Evolutionary conservation across 257 asterid genomes (phyloP), one percentile per base, ranked within the genome.

Genomic region (Salvia miltiorrhiza): DNA sequence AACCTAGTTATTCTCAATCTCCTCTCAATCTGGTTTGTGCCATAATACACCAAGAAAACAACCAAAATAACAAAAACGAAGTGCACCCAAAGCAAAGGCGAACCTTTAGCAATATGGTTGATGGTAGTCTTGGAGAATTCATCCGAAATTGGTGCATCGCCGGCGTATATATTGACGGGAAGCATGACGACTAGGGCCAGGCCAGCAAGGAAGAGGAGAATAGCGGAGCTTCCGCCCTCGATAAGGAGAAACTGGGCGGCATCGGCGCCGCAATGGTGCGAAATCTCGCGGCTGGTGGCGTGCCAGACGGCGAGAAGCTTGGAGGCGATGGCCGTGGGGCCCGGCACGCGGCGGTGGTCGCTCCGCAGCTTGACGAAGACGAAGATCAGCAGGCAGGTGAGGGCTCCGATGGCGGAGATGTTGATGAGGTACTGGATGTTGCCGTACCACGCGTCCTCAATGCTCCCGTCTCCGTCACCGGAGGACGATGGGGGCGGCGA

Each of bases 301-400:
- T 91, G 95, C 99, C 99, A 94, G 11, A 86, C 97, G 14, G 97
- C 97, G 44, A 91, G 96, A 23, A 94, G 97, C 84, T 91, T 94
- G 45, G 95, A 86, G 40, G 73, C 79, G 62, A 94, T 80, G 56
- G 99, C 97, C 1, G 95, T 80, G 71, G 92, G 92, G 0, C 95
- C 95, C 5, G 99, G 97, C 63, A 91, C 88, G 50, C 97, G 97
- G 65, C 96, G 95, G 75, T 91, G 99, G 54, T 94, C 99, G 82
- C 91, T 87, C 39, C 99, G 97, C 33, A 94, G 97, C 86, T 94
- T 94, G 19, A 88, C 85, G 81, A 91, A 87, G 73, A 94, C 73
- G 82, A 94, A 94, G 72, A 94, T 87, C 8, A 91, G 74, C 30
- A 91, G 82, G 73, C 99, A 91, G 50, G 97, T 94, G 4, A 89